A percentile compares a stretch with the other conserved stretches of the same genome.
Evolutionary conservation across 2,329 filamentous ascomycete species (phyloP).

Genomic region (Dryadomyces sulphureus): DNA sequence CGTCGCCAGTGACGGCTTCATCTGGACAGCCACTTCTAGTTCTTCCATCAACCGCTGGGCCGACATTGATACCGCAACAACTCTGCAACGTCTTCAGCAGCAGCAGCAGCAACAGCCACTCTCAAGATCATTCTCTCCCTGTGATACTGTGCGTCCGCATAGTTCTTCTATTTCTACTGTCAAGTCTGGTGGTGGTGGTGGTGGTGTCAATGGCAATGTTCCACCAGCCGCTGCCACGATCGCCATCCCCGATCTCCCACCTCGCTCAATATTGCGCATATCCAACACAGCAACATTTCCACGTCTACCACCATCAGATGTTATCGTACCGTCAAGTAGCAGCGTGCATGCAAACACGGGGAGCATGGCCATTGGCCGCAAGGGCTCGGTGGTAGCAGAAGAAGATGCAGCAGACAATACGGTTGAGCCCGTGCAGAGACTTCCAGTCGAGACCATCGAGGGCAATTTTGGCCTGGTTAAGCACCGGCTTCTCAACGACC

Average conservation of each 20-base stretch:
- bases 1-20: conserved; percentile 54
- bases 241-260: conserved; percentile 49
- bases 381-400: conserved; percentile 31
- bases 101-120: neutral
- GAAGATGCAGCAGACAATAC: conserved; percentile 30
- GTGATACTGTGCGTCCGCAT: conserved; percentile 7
- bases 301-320: conserved; percentile 35
- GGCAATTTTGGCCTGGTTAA: conserved; percentile 93
- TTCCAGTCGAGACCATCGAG: conserved; percentile 72
- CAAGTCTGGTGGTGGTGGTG: conserved; percentile 8
- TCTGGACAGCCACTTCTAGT: conserved; percentile 82
- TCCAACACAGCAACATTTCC: conserved; percentile 75
- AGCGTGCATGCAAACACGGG: conserved; percentile 1
- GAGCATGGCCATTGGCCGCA: conserved; percentile 23
- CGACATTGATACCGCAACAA: conserved; percentile 65
- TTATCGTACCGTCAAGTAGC: conserved; percentile 30
- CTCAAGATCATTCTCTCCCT: conserved; percentile 4
- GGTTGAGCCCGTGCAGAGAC: conserved; percentile 47
- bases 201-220: conserved; percentile 10
- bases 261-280: conserved; percentile 64
- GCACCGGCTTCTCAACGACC: conserved; percentile 80
- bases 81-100: conserved; percentile 25
- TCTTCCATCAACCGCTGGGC: conserved; percentile 89
- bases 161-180: conserved; percentile 19
- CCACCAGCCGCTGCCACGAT: conserved; percentile 7